phyloP scores from a whole-genome alignment of 495 filamentous ascomycete species.

The Melanomma pulvis-pyrius region DNA sequence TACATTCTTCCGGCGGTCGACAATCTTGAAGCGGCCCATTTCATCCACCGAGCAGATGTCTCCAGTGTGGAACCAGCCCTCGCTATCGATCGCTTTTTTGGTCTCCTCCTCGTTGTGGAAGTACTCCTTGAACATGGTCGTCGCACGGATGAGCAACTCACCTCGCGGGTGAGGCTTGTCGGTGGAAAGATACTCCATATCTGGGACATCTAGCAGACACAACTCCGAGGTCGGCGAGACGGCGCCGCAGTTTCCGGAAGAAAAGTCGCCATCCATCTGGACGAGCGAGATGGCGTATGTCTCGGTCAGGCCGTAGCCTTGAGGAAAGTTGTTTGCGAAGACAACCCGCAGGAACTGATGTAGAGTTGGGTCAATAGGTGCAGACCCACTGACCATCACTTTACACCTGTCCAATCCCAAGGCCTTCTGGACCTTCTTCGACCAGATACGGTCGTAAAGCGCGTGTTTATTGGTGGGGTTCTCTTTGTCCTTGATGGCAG shows the following conservation, averaged over 20 bases:
- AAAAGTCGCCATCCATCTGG: conserved; percentile 71
- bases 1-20: conserved; percentile 97
- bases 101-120: conserved; percentile 89
- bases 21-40: conserved; percentile 84
- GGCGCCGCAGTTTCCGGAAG: conserved; percentile 79
- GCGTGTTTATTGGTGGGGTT: conserved; percentile 74
- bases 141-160: conserved; percentile 82
- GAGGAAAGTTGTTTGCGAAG: conserved; percentile 76
- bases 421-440: conserved; percentile 79
- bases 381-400: conserved; percentile 84
- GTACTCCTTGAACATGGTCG: conserved; percentile 79
- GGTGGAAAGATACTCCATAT: conserved; percentile 89
- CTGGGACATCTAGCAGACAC: conserved; percentile 84
- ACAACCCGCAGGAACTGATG: conserved; percentile 86
- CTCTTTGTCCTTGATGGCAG: conserved; percentile 68
- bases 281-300: conserved; percentile 79
- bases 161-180: conserved; percentile 94
- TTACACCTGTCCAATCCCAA: conserved; percentile 76
- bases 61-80: conserved; percentile 97
- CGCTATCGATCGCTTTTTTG: conserved; percentile 73
- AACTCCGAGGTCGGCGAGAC: conserved; percentile 68
- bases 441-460: conserved; percentile 90
- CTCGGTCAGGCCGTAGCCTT: conserved; percentile 95
- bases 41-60: conserved; percentile 85
- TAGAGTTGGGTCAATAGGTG: conserved; percentile 83